Conservation (phyloP, 306 rosid genomes). For the Quercus mongolica region DNA sequence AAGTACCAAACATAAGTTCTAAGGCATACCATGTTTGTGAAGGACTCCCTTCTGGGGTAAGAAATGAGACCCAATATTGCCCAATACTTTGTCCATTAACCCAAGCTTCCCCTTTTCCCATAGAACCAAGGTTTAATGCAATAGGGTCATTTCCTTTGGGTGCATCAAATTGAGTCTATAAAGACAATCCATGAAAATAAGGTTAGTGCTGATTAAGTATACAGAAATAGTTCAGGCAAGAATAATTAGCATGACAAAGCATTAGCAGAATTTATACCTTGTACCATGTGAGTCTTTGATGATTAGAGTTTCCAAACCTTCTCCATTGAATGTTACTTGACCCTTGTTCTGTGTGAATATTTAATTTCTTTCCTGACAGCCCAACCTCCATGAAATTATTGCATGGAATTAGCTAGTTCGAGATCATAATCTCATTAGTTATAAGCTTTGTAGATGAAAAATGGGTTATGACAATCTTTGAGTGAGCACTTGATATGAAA, state of each 20-base stretch:
- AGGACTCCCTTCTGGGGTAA: too few species aligned
- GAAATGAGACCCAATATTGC: too few species aligned
- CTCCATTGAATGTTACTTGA: slow-evolving; percentile 32
- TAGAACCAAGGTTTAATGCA: too few species aligned
- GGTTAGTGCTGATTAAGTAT: not conserved
- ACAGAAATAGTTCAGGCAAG: not conserved
- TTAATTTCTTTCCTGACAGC: slow-evolving; percentile 35
- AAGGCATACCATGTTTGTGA: too few species aligned
- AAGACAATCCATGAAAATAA: not conserved
- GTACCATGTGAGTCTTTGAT: slow-evolving; percentile 51
- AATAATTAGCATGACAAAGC: not conserved
- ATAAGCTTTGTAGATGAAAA: not conserved
- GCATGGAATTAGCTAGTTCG: not conserved
- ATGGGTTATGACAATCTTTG: too few species aligned
- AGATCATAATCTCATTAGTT: not conserved
- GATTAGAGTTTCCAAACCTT: slow-evolving; percentile 13
- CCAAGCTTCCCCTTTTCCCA: too few species aligned
- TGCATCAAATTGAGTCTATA: slow-evolving; percentile 43
- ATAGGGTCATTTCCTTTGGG: not conserved
- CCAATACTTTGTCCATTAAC: too few species aligned
- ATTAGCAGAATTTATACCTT: slow-evolving; percentile 25
- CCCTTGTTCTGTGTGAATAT: slow-evolving; percentile 23
- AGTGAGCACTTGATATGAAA: too few species aligned
- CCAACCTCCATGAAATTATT: slow-evolving; percentile 35
- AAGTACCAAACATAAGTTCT: too few species aligned